phyloP scores from a whole-genome alignment of 2,329 filamentous ascomycete species.

The Dryadomyces quercus-mongolicae region DNA sequence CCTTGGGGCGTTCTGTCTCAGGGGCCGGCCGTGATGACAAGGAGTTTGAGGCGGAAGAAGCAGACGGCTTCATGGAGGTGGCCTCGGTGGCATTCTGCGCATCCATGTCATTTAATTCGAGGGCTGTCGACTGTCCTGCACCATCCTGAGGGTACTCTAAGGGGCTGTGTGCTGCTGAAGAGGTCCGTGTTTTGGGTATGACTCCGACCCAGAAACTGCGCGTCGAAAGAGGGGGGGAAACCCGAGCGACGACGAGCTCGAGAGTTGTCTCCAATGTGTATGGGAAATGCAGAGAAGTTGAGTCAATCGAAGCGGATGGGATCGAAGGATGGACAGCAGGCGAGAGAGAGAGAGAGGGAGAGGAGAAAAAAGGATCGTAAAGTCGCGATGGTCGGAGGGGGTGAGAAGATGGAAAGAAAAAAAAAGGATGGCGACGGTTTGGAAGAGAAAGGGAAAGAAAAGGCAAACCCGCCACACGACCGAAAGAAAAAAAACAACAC shows the following conservation, averaged over 20 bases:
- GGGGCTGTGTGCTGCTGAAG: conserved; percentile 18
- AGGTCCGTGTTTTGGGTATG: background rate
- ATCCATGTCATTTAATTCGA: conserved; percentile 55
- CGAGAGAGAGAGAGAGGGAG: too few species aligned
- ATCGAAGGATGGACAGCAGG: background rate
- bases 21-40: conserved; percentile 22
- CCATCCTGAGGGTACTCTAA: conserved; percentile 46
- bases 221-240: background rate
- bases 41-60: conserved; percentile 29
- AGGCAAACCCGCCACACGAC: conserved; percentile 9
- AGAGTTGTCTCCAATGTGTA: background rate
- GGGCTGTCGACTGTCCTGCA: conserved; percentile 37
- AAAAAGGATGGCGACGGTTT: background rate
- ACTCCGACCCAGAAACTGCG: background rate
- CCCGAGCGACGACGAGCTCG: background rate
- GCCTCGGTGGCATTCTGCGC: conserved; percentile 55
- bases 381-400: background rate
- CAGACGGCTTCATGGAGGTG: conserved; percentile 46
- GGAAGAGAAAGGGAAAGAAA: background rate
- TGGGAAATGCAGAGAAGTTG: background rate
- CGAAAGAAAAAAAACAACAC: conserved; percentile 3
- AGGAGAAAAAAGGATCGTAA: background rate
- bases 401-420: background rate
- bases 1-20: conserved; percentile 22
- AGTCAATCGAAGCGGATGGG: background rate